phyloP scores from a whole-genome alignment of 164 flowering plant species.

The Dillenia suffruticosa region DNA sequence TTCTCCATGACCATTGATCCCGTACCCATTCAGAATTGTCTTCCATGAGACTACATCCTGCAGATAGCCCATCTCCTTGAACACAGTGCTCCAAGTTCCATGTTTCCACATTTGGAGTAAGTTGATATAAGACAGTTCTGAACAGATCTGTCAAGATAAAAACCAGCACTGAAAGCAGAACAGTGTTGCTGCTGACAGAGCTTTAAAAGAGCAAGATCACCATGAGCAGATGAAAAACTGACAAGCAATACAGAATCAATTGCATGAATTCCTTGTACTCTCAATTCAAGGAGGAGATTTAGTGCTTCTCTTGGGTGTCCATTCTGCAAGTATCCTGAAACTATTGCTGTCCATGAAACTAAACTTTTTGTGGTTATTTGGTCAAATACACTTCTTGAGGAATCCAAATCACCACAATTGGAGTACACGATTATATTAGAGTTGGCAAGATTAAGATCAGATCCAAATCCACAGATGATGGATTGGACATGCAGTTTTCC shows the following conservation, averaged over 20 bases:
- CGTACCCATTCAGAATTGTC: slow-evolving; percentile 34
- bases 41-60: slow-evolving; percentile 31
- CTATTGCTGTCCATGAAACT: slow-evolving; percentile 36
- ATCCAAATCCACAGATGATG: slow-evolving; percentile 18
- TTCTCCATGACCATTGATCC: slow-evolving; percentile 36
- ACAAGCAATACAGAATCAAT: slow-evolving; percentile 24
- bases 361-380: slow-evolving; percentile 17
- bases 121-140: slow-evolving; percentile 29
- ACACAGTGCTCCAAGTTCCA: slow-evolving; percentile 20
- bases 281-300: slow-evolving; percentile 12
- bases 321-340: slow-evolving; percentile 31
- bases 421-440: slow-evolving; percentile 33
- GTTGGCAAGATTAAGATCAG: slow-evolving; percentile 18
- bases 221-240: slow-evolving; percentile 23
- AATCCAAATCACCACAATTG: slow-evolving; percentile 27
- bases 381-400: slow-evolving; percentile 27
- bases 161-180: slow-evolving; percentile 20
- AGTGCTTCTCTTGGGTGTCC: slow-evolving; percentile 29
- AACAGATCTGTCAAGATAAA: slow-evolving; percentile 16
- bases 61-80: slow-evolving; percentile 22
- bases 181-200: slow-evolving; percentile 37
- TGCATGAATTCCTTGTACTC: slow-evolving; percentile 7
- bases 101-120: slow-evolving; percentile 32
- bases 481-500: slow-evolving; percentile 34
- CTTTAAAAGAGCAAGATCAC: slow-evolving; percentile 28